Percentiles rank a stretch among this genome's conserved stretches.
phyloP scores from a whole-genome alignment of 331 rosid genomes.

The Malus hybrid region DNA sequence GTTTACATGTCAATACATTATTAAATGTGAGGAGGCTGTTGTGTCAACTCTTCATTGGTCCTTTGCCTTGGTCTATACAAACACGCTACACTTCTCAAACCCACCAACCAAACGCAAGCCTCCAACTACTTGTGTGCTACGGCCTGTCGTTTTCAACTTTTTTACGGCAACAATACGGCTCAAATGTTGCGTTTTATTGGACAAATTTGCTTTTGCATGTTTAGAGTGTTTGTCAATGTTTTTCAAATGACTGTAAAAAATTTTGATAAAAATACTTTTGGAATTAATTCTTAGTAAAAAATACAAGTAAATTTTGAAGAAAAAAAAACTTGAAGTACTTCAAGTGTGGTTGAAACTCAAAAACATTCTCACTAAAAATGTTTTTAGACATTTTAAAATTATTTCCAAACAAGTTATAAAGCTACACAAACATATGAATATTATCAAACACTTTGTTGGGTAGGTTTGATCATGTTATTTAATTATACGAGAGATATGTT shows the following conservation, averaged over 20 bases:
- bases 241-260: too few species aligned
- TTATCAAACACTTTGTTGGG: background rate
- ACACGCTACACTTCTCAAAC: background rate
- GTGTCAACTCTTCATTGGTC: background rate
- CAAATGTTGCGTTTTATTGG: background rate
- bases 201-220: background rate
- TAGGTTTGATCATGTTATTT: background rate
- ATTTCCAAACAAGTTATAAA: background rate
- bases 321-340: too few species aligned
- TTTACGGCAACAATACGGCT: background rate
- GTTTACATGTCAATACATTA: background rate
- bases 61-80: background rate
- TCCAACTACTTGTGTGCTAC: background rate
- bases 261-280: fast-evolving
- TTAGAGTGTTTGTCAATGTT: background rate
- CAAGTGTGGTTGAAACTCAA: too few species aligned
- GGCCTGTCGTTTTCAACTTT: background rate
- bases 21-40: background rate
- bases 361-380: too few species aligned
- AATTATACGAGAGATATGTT: background rate
- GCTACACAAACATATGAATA: background rate
- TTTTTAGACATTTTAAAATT: too few species aligned
- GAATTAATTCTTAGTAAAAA: too few species aligned
- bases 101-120: background rate
- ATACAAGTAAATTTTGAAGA: too few species aligned